Evolutionary conservation across 805 yeast genomes (phyloP).

Genomic region (Tetrapisispora nanseiensis): DNA sequence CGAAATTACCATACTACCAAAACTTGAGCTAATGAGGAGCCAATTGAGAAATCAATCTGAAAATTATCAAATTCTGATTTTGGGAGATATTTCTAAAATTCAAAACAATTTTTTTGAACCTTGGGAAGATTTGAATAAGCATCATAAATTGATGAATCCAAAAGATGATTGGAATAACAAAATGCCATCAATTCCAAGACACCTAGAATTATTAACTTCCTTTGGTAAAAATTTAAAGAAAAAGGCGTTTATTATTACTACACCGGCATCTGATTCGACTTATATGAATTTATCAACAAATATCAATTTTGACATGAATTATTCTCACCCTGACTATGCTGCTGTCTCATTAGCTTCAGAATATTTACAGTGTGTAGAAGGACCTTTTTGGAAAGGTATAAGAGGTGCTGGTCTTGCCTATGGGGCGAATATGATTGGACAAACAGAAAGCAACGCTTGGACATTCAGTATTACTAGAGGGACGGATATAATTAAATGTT

Average conservation of each 20-base stretch:
- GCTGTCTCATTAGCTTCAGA: constrained; percentile 66
- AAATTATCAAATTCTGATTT: constrained; percentile 57
- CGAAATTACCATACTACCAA: constrained; percentile 25
- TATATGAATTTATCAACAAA: constrained; percentile 51
- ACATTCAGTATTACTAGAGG: constrained; percentile 69
- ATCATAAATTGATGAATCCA: constrained; percentile 3
- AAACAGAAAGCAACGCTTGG: constrained; percentile 58
- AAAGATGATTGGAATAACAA: constrained; percentile 3
- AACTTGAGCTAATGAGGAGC: constrained; percentile 38
- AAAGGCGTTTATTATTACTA: constrained; percentile 53
- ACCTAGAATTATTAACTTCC: constrained; percentile 43
- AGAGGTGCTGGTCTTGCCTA: constrained; percentile 93
- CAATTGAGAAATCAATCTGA: constrained; percentile 40
- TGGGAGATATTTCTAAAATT: constrained; percentile 55
- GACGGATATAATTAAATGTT: constrained; percentile 61
- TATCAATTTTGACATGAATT: constrained; percentile 39
- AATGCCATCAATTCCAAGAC: constrained; percentile 39
- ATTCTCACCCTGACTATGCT: constrained; percentile 50
- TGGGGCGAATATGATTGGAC: constrained; percentile 59
- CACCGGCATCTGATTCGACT: constrained; percentile 81
- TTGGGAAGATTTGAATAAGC: constrained; percentile 17
- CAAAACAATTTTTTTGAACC: constrained; percentile 19
- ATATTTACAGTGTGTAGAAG: constrained; percentile 78
- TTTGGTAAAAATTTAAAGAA: constrained; percentile 42
- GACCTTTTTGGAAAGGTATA: constrained; percentile 94